Evolutionary conservation across 441 rosid species (phyloP).

Genomic region (Adansonia grandidieri): DNA sequence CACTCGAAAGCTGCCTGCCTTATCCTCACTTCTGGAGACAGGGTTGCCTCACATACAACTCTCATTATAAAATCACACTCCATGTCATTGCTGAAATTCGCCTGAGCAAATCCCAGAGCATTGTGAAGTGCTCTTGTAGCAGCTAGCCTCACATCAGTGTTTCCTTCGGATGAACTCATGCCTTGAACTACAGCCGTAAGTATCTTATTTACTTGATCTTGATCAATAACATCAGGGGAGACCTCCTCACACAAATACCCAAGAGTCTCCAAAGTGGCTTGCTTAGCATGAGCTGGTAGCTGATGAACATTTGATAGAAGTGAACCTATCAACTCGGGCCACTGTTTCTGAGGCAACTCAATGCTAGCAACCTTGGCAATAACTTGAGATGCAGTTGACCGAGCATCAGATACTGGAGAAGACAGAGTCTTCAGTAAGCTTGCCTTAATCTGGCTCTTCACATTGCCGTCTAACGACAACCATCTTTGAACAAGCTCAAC

Average conservation of each 20-base stretch:
- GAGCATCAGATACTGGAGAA: conserved; percentile 63
- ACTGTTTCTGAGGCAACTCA: conserved; percentile 76
- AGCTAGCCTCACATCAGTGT: conserved; percentile 75
- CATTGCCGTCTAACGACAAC: conserved; percentile 52
- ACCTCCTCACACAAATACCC: conserved; percentile 79
- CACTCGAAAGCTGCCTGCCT: conserved; percentile 81
- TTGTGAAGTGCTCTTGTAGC: conserved; percentile 71
- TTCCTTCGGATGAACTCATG: conserved; percentile 67
- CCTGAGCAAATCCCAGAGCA: conserved; percentile 77
- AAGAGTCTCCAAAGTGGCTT: conserved; percentile 77
- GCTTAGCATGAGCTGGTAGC: conserved; percentile 65
- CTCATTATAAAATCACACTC: conserved; percentile 82
- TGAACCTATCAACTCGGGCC: conserved; percentile 69
- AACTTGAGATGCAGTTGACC: conserved; percentile 70
- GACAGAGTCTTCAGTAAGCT: conserved; percentile 61
- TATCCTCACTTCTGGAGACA: conserved; percentile 65
- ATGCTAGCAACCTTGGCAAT: conserved; percentile 73
- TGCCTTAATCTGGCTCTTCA: conserved; percentile 58
- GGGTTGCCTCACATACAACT: conserved; percentile 74
- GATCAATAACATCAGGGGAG: conserved; percentile 72
- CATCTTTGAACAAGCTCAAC: conserved; percentile 71
- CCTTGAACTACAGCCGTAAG: conserved; percentile 86
- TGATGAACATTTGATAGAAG: conserved; percentile 63
- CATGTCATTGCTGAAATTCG: conserved; percentile 74
- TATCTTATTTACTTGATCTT: conserved; percentile 70